Base-by-base conservation (phyloP, 345 rosid genomes). In the Gynandropsis gynandra region DNA sequence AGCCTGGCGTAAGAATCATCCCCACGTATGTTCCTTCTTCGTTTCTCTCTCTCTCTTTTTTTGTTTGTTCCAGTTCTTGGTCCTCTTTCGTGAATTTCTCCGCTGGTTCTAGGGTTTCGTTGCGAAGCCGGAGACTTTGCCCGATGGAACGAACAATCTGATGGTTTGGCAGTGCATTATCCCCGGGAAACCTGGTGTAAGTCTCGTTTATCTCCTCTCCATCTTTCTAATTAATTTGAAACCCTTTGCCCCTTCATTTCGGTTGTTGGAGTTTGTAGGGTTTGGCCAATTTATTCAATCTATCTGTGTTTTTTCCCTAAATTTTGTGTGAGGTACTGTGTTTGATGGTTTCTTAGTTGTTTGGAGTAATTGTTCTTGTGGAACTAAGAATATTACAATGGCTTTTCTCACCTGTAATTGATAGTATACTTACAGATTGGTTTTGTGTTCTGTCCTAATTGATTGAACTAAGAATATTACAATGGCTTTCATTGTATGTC, bases 141-240 rank as follows among this genome's bases (percentile, higher is more conserved):
- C 74, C 11, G 96, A 90, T 72, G 95, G 98, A 8, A 59, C 82
- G 4, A 81, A 84, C 58, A 83, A 90, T 84, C 58, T 90, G 74
- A 84, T 90, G 98, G 77, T 73, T 43, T 90, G 98, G 98, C 86
- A 87, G 74, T 90, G 98, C 70, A 84, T 78, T 14, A 90, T 90
- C 5, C 98, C 98, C 72, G 98, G 98, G 4, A 90, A 90, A 75
- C 62, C 92, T 7, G 95, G 95, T 56, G 98, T 90, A 71, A 74
- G 90, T 67, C 9, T 20, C 29, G 29, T 24, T 24, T 2, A 24
- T 24, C 5, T 24, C 29, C 29, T 24, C 29, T 24, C 29, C 29
- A 2, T 24, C 29, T 24, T 24, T 24, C 29, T 24, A 5, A 24
- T 24, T 24, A 24, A 24, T 24, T 24, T 24, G 29, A 33, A 12